These are phyloP conservation scores for Prototheca cutis DNA, from an alignment of 163 green algal genomes.

Conservation along the genomic window DNA sequence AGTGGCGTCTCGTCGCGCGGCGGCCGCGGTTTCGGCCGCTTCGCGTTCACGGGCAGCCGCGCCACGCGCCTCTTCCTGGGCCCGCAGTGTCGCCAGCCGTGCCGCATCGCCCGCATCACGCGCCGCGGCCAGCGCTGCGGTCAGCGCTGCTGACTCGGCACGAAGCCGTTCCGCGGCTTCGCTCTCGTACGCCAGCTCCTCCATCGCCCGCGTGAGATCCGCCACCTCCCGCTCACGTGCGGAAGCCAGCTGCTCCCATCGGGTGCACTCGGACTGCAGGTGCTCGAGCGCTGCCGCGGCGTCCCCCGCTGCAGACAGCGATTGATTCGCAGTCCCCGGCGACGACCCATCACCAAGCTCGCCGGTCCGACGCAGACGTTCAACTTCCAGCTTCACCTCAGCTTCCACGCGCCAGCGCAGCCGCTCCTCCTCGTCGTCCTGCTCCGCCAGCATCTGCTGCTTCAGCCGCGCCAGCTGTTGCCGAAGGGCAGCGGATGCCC, in stretches of 20 bases:
- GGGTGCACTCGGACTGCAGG: conserved; percentile 1
- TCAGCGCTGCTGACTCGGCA: conserved; percentile 6
- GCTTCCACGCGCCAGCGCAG: conserved; percentile 45
- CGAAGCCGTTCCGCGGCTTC: conserved; percentile 34
- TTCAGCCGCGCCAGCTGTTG: conserved; percentile 48
- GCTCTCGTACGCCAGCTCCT: conserved; percentile 67
- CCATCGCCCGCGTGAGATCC: conserved; percentile 59
- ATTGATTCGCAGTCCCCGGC: conserved; percentile 16
- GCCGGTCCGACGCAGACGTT: conserved; percentile 10
- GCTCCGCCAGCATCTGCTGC: conserved; percentile 56
- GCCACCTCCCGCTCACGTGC: conserved; percentile 55
- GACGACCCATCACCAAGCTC: not conserved
- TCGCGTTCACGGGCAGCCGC: not conserved
- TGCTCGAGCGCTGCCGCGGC: conserved; percentile 6
- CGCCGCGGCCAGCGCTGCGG: conserved; percentile 7
- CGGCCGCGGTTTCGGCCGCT: not conserved
- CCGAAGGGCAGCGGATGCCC: not conserved
- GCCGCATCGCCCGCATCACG: conserved; percentile 8
- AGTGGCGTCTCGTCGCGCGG: not conserved
- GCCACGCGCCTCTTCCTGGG: conserved; percentile 25
- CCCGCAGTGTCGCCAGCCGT: conserved; percentile 2
- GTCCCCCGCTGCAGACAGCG: conserved; percentile 3
- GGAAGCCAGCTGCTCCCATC: conserved; percentile 43
- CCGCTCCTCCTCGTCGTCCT: conserved; percentile 62
- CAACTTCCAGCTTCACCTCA: conserved; percentile 39